Evolutionary conservation across 2,329 filamentous ascomycete genomes (phyloP).

Genomic region (Neofusicoccum parvum): DNA sequence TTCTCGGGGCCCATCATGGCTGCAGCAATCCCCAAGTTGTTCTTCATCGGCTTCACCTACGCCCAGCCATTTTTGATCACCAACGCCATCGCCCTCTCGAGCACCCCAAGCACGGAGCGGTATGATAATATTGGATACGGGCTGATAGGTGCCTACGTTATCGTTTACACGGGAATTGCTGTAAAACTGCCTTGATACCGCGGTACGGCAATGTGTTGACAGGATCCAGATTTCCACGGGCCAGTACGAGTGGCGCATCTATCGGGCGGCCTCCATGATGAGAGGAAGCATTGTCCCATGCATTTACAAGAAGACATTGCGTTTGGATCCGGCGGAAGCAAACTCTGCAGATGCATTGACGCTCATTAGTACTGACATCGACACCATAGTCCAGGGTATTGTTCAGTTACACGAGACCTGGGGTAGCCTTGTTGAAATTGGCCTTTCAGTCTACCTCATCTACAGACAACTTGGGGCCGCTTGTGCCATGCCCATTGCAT

Average conservation of each 20-base stretch:
- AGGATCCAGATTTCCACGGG: constrained; percentile 39
- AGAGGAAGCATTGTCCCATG: constrained; percentile 50
- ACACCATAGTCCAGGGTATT: neutral
- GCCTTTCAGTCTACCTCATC: constrained; percentile 48
- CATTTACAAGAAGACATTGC: constrained; percentile 50
- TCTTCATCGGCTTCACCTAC: constrained; percentile 26
- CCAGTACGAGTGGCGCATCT: constrained; percentile 18
- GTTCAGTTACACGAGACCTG: constrained; percentile 41
- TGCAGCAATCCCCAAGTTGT: constrained; percentile 20
- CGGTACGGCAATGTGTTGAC: constrained; percentile 20
- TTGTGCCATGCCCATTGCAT: constrained; percentile 47
- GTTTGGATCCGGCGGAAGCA: neutral
- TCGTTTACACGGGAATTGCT: constrained; percentile 47
- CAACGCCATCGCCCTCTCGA: constrained; percentile 18
- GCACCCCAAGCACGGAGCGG: neutral
- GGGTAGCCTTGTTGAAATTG: constrained; percentile 49
- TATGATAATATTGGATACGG: constrained; percentile 43
- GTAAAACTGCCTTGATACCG: constrained; percentile 31
- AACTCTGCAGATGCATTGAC: neutral
- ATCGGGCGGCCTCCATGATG: constrained; percentile 39
- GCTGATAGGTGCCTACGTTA: constrained; percentile 46
- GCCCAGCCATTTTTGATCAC: constrained; percentile 26
- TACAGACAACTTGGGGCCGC: constrained; percentile 46
- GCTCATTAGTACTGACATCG: constrained; percentile 9
- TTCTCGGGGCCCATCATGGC: constrained; percentile 4